Base-by-base conservation (phyloP, 441 rosid species). In the Flueggea neowawraea region DNA sequence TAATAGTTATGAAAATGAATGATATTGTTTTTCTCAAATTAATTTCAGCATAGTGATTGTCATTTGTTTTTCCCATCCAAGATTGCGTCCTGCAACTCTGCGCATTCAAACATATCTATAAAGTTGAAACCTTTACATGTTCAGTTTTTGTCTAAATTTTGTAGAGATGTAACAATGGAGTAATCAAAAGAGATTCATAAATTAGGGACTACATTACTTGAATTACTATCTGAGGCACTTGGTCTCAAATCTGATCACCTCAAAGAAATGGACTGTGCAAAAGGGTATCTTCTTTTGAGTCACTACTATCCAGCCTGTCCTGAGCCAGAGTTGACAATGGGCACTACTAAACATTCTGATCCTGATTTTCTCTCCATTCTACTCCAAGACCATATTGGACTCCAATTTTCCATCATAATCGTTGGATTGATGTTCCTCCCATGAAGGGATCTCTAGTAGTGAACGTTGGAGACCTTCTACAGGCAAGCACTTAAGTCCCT, bases 271-370 rank as follows among this genome's bases (percentile, higher is more conserved):
- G 77, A 63, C 16, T 74, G 81, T 12, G 15, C 50, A 0, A 69
- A 73, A 33, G 76, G 76, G 11, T 68, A 69, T 0, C 16, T 33
- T 4, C 12, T 67, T 4, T 8, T 63, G 0, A 61, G 80, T 5
- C 80, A 82, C 60, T 79, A 80, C 71, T 72, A 72, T 48, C 82
- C 82, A 2, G 50, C 68, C 0, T 77, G 84, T 33, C 82, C 80
- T 0, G 44, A 58, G 48, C 84, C 84, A 0, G 68, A 67, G 4
- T 12, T 63, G 36, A 74, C 81, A 0, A 3, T 77, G 68, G 84
- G 82, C 41, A 16, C 65, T 2, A 61, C 39, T 32, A 57, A 54
- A 32, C 80, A 74, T 58, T 45, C 80, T 0, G 80, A 77, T 39
- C 55, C n/a, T 2, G 54, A 52, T 51, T 71, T 80, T 71, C 60